Evolutionary conservation across 2,329 filamentous ascomycete genomes (phyloP).

Genomic region (Diplodia seriata): DNA sequence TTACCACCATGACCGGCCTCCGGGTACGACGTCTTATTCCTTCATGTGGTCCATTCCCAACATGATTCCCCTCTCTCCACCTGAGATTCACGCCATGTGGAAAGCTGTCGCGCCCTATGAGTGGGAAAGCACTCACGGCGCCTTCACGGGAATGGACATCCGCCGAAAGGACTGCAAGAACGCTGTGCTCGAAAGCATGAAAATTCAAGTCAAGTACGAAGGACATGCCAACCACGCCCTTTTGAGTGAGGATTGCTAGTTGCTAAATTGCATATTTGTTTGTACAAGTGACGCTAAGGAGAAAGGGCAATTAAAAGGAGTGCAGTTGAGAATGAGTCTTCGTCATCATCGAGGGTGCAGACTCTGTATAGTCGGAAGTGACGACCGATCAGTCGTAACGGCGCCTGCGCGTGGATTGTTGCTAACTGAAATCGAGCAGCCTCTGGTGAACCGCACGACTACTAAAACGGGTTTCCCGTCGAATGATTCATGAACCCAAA

Average conservation of each 20-base stretch:
- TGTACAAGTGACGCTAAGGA: neutral
- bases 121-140: conserved; percentile 72
- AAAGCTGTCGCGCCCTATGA: conserved; percentile 65
- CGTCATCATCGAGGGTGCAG: neutral
- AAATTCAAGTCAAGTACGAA: conserved; percentile 65
- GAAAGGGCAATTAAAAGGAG: neutral
- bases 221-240: conserved; percentile 56
- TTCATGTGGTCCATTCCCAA: conserved; percentile 84
- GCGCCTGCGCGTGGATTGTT: neutral
- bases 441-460: neutral
- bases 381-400: neutral
- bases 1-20: conserved; percentile 36
- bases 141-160: conserved; percentile 70
- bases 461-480: neutral
- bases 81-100: conserved; percentile 74
- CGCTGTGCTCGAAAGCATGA: conserved; percentile 76
- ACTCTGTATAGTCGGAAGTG: neutral
- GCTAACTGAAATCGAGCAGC: neutral
- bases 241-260: conserved; percentile 38
- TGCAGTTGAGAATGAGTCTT: no score
- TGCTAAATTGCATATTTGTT: neutral
- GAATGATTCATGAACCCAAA: neutral
- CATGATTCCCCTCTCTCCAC: conserved; percentile 71
- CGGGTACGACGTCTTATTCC: conserved; percentile 56
- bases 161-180: conserved; percentile 62